Evolutionary conservation across 164 flowering plant genomes (phyloP).

Genomic region (Chimonanthus praecox): DNA sequence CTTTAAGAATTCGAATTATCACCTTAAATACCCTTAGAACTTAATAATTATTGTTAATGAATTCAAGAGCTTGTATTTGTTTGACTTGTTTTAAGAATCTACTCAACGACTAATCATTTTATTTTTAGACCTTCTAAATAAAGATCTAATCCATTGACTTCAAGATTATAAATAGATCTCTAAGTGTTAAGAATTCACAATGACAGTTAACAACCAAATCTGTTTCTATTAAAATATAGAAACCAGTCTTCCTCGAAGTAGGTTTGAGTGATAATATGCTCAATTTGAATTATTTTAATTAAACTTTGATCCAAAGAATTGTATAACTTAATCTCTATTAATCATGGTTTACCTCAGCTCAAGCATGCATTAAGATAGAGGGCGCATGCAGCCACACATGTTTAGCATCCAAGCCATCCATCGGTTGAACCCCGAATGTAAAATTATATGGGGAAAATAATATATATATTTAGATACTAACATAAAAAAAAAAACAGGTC

Average conservation of each 20-base stretch:
- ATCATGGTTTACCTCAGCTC: neutral
- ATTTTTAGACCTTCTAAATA: neutral
- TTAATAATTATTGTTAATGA: neutral
- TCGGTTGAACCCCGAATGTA: neutral
- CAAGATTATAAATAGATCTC: neutral
- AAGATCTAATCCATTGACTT: conserved; percentile 8
- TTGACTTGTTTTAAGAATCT: conserved; percentile 4
- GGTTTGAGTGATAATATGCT: neutral
- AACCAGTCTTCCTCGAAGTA: neutral
- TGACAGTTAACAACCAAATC: neutral
- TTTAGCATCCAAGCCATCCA: neutral
- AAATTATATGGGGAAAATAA: neutral
- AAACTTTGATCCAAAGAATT: neutral
- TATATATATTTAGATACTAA: neutral
- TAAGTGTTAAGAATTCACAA: neutral
- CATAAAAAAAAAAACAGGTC: no score
- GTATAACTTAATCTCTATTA: neutral
- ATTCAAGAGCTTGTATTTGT: neutral
- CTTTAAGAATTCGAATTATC: no score
- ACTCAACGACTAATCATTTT: neutral
- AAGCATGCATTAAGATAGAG: neutral
- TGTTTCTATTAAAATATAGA: neutral
- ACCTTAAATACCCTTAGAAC: no score
- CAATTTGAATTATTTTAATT: neutral
- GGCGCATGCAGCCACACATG: neutral